A percentile compares a stretch with the other conserved stretches of the same genome.
Evolutionary conservation across 176 grass and related monocot species (phyloP).

Genomic region (Luzula sylvatica): DNA sequence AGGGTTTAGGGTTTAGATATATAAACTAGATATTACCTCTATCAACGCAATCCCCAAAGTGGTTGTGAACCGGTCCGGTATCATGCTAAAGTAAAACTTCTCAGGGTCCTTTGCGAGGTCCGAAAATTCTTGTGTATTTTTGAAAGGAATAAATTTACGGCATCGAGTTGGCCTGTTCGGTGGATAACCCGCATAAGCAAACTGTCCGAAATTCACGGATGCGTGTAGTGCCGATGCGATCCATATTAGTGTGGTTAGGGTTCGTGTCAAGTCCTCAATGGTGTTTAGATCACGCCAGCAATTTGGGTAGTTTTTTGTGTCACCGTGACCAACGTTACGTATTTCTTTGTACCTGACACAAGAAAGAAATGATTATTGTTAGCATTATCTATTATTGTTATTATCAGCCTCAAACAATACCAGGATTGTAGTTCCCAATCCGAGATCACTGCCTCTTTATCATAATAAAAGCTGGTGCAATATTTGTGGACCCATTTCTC

Average conservation of each 20-base stretch:
- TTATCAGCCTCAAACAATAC: too few species aligned
- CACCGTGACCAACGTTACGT: constrained; percentile 60
- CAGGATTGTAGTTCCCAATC: constrained; percentile 67
- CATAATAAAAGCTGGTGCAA: constrained; percentile 55
- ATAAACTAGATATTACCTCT: too few species aligned
- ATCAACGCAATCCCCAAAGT: constrained; percentile 76
- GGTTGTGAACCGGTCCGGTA: constrained; percentile 68
- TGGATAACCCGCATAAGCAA: constrained; percentile 73
- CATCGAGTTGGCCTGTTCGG: constrained; percentile 81
- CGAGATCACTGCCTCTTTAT: constrained; percentile 21
- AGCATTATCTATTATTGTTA: too few species aligned
- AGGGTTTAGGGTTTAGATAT: too few species aligned
- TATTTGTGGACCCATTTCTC: constrained; percentile 60
- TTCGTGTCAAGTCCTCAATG: constrained; percentile 28
- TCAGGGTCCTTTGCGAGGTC: constrained; percentile 51
- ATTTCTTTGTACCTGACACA: constrained; percentile 82
- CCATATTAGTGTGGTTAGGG: constrained; percentile 82
- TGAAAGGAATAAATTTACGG: constrained; percentile 55
- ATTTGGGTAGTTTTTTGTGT: constrained; percentile 32
- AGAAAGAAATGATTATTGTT: too few species aligned
- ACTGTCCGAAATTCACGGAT: constrained; percentile 91
- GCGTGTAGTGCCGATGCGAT: constrained; percentile 84
- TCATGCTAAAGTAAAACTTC: constrained; percentile 48
- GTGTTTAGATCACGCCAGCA: constrained; percentile 69
- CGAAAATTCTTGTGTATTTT: constrained; percentile 42